Evolutionary conservation across 768 basidiomycete genomes (phyloP).

Genomic region (Pisolithus albus): DNA sequence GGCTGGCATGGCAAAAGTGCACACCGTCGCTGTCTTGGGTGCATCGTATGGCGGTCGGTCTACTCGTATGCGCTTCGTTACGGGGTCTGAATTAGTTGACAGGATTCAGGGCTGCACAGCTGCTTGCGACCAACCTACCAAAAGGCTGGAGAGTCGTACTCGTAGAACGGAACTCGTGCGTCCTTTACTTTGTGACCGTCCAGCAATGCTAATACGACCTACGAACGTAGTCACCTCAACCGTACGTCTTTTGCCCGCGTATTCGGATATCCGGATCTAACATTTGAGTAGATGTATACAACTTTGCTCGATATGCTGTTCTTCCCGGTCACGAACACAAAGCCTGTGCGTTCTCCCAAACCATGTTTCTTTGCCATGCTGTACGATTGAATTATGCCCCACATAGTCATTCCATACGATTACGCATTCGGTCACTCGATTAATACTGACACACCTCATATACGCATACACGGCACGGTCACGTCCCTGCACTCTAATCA

Average conservation of each 20-base stretch:
- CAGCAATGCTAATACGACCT: neutral
- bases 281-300: conserved; percentile 41
- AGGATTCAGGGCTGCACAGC: conserved; percentile 45
- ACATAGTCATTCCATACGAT: conserved; percentile 47
- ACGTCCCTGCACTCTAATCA: conserved; percentile 32
- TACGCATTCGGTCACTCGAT: conserved; percentile 35
- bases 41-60: conserved; percentile 47
- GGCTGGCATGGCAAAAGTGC: neutral
- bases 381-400: neutral
- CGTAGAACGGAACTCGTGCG: conserved; percentile 55
- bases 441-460: conserved; percentile 16
- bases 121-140: conserved; percentile 44
- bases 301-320: conserved; percentile 50
- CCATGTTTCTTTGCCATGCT: neutral
- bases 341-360: conserved; percentile 38
- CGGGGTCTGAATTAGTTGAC: neutral
- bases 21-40: conserved; percentile 38
- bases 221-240: conserved; percentile 37
- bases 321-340: conserved; percentile 59
- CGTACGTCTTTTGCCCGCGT: conserved; percentile 24
- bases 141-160: conserved; percentile 48
- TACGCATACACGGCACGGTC: conserved; percentile 41
- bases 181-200: conserved; percentile 3
- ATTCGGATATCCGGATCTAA: neutral
- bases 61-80: conserved; percentile 1